phyloP scores from a whole-genome alignment of 176 grass and related monocot genomes.

The Phoenix dactylifera region DNA sequence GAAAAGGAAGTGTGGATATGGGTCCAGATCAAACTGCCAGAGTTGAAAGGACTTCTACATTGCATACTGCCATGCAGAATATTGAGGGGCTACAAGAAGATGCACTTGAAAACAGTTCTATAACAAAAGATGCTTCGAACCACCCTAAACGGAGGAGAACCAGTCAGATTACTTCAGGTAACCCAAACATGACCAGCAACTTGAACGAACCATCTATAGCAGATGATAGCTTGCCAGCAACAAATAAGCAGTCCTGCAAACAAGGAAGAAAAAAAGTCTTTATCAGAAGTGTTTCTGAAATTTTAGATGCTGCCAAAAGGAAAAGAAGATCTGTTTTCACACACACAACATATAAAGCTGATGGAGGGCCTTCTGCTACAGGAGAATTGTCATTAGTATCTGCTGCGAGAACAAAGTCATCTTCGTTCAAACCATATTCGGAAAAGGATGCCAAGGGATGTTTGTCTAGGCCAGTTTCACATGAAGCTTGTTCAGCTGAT shows the following conservation, averaged over 20 bases:
- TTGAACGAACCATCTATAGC: slow-evolving; percentile 11
- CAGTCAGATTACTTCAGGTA: slow-evolving; percentile 30
- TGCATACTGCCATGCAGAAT: too few relatives aligned
- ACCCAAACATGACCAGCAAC: slow-evolving; percentile 22
- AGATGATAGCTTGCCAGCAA: slow-evolving; percentile 10
- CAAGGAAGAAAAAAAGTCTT: not conserved
- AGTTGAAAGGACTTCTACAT: too few relatives aligned
- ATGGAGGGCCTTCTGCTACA: too few relatives aligned
- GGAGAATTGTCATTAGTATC: too few relatives aligned
- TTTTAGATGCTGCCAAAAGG: slow-evolving; percentile 21
- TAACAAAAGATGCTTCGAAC: slow-evolving; percentile 24
- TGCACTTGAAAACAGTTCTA: slow-evolving; percentile 18
- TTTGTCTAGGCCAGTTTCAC: too few relatives aligned
- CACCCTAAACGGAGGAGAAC: slow-evolving; percentile 48
- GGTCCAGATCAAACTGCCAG: too few relatives aligned
- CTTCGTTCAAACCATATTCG: too few relatives aligned
- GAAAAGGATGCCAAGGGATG: too few relatives aligned
- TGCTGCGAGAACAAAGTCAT: too few relatives aligned
- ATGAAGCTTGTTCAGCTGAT: too few relatives aligned
- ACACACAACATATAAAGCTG: not conserved
- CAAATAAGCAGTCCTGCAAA: slow-evolving; percentile 18
- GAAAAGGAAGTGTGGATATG: too few relatives aligned
- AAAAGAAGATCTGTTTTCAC: slow-evolving; percentile 26
- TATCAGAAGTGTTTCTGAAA: slow-evolving; percentile 24
- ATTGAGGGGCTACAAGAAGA: not conserved